Conservation (phyloP, 176 grass and related monocot species). For the Leersia perrieri region DNA sequence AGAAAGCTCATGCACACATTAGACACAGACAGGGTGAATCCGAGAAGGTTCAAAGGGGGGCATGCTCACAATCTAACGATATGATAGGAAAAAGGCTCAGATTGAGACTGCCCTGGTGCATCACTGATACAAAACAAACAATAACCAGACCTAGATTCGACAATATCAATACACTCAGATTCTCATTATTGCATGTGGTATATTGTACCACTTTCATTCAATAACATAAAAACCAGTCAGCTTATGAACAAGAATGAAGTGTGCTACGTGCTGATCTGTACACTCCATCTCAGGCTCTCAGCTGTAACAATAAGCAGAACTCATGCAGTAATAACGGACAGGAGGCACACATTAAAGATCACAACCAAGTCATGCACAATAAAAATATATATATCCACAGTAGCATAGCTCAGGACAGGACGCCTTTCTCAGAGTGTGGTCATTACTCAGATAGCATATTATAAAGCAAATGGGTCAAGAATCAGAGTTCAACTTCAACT, state of each 20-base stretch:
- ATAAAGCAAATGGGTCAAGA: neutral
- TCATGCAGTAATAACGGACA: neutral
- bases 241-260: neutral
- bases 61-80: neutral
- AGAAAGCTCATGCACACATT: slow-evolving; percentile 5
- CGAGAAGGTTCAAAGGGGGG: neutral
- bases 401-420: neutral
- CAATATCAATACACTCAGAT: neutral
- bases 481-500: slow-evolving; percentile 19
- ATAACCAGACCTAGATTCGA: neutral
- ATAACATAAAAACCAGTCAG: slow-evolving; percentile 22
- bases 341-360: neutral
- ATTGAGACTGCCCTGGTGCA: neutral
- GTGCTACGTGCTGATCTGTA: slow-evolving; percentile 21
- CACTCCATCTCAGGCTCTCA: neutral
- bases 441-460: slow-evolving; percentile 1
- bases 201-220: neutral
- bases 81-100: neutral
- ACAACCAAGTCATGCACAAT: slow-evolving; percentile 12
- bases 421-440: neutral
- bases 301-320: slow-evolving; percentile 16
- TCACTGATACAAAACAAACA: too few species aligned
- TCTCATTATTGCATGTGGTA: neutral
- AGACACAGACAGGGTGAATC: neutral
- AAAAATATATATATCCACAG: slow-evolving; percentile 1